Conservation (phyloP, 345 rosid genomes). For the Eucalyptus globulus region DNA sequence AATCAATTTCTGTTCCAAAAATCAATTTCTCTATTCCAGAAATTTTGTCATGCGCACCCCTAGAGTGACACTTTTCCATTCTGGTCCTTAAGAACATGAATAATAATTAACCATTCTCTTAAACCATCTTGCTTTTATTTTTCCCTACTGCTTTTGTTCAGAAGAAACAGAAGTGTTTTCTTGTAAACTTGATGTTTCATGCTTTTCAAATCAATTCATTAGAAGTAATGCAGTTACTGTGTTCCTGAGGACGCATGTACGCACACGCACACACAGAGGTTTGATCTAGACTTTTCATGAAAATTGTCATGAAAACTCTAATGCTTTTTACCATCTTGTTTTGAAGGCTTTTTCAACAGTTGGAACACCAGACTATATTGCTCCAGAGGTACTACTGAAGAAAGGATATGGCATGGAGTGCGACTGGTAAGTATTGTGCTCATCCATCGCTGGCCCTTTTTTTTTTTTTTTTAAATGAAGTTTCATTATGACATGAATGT, state of each 20-base stretch:
- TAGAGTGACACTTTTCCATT: background rate
- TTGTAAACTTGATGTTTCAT: background rate
- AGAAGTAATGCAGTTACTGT: background rate
- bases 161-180: background rate
- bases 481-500: background rate
- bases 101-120: background rate
- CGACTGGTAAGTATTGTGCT: slow-evolving; percentile 70
- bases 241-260: background rate
- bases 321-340: background rate
- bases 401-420: slow-evolving; percentile 99
- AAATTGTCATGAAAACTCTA: background rate
- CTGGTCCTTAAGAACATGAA: background rate
- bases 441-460: background rate
- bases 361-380: slow-evolving; percentile 95
- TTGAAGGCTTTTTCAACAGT: slow-evolving; percentile 93
- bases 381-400: slow-evolving; percentile 94
- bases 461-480: background rate
- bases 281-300: background rate
- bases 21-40: too few relatives aligned
- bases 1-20: too few relatives aligned
- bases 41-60: background rate
- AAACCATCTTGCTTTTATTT: background rate
- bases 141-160: background rate
- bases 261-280: background rate
- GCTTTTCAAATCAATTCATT: background rate